These are phyloP conservation scores for Danielozyma ontarioensis DNA, from an alignment of 805 yeast genomes.

Conservation along the genomic window DNA sequence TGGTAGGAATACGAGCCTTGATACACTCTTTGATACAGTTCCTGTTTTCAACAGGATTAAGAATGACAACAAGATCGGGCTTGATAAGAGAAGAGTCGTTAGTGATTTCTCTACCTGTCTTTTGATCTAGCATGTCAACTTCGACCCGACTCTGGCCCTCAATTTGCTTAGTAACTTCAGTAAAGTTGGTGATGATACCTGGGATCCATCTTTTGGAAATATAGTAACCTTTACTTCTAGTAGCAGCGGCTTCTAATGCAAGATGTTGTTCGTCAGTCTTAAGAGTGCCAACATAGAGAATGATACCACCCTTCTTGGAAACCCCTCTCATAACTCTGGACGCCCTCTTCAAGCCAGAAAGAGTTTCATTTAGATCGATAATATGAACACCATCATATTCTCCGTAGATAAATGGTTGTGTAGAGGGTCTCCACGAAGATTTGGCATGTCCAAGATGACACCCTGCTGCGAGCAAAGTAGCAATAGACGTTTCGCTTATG, in stretches of 20 bases:
- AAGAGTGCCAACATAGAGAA: slow-evolving; percentile 80
- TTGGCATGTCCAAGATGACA: slow-evolving; percentile 94
- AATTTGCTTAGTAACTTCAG: slow-evolving; percentile 58
- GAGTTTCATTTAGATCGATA: slow-evolving; percentile 83
- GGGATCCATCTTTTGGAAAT: slow-evolving; percentile 89
- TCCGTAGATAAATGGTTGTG: slow-evolving; percentile 85
- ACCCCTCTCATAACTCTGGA: slow-evolving; percentile 80
- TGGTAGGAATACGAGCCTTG: slow-evolving; percentile 79
- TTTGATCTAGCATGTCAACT: slow-evolving; percentile 66
- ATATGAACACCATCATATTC: slow-evolving; percentile 86
- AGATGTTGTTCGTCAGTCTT: slow-evolving; percentile 62
- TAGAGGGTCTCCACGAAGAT: slow-evolving; percentile 68
- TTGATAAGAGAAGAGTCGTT: slow-evolving; percentile 56
- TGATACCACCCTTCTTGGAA: slow-evolving; percentile 77
- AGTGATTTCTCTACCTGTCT: slow-evolving; percentile 55
- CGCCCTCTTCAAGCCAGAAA: slow-evolving; percentile 71
- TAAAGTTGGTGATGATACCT: slow-evolving; percentile 85
- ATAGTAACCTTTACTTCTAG: slow-evolving; percentile 71
- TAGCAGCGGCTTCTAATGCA: slow-evolving; percentile 75
- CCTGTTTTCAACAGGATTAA: slow-evolving; percentile 85
- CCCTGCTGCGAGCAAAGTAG: slow-evolving; percentile 82
- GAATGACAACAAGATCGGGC: slow-evolving; percentile 82
- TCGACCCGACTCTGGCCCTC: slow-evolving; percentile 39
- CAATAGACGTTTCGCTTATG: slow-evolving; percentile 54
- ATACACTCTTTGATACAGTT: slow-evolving; percentile 78